Evolutionary conservation across 345 rosid genomes (phyloP), one percentile per base, ranked within the genome.

Genomic region (Gossypium australe): DNA sequence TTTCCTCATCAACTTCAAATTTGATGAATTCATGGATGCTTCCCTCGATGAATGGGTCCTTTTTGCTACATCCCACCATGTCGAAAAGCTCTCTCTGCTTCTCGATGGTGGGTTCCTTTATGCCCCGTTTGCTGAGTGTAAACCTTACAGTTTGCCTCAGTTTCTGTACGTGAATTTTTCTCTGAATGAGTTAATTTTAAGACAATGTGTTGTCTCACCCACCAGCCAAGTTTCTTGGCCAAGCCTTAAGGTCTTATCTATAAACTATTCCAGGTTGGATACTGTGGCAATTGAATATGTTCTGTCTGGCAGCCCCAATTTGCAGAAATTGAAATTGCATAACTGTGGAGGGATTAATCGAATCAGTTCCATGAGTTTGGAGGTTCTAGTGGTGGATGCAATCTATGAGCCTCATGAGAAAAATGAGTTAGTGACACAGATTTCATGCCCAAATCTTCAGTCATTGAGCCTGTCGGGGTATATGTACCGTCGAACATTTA

Each of bases 311-410:
- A 25, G 52, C 67, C 68, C 73, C 17, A 24, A 10, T 53, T 70
- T 78, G 44, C 67, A 45, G 52, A 25, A 9, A 14, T 48, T 78
- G 72, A 9, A 20, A 59, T 49, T 78, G 73, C 20, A 4, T 7
- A 13, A 1, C 53, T 66, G 22, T 64, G 2, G 8, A 1, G 73
- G 61, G 4, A 7, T 57, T 27, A 16, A 27, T 0, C 29, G 14
- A 20, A 11, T 72, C 17, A 29, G 48, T 43, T 78, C 72, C 9
- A 16, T 18, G 13, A 55, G 24, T 48, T 57, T 72, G 73, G 29
- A 72, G 48, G 51, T 17, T 25, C 48, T 78, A 2, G 43, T 29
- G 27, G 18, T 72, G 41, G 17, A 45, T 25, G 55, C 2, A 48
- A 29, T 56, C 12, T 3, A 45, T n/a, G 16, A 2, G 9, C 49